Conservation (phyloP, 305 asterid genomes). For the Vinca major region DNA sequence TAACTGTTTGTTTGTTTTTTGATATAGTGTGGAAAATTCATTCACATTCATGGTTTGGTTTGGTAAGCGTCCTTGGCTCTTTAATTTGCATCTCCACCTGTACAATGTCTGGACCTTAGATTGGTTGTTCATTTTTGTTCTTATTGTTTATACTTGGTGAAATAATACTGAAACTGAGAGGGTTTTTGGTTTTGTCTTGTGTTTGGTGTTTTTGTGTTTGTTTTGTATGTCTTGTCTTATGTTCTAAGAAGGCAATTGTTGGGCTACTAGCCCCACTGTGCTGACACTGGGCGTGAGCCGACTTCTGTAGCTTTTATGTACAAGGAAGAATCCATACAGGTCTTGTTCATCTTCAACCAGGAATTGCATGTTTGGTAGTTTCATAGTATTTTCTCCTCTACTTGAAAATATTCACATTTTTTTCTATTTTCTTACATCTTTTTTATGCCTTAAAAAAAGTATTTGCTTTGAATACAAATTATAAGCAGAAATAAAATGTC, state of each 20-base stretch:
- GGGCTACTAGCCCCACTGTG: conserved; percentile 99
- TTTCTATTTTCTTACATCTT: background rate
- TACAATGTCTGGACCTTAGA: conserved; percentile 36
- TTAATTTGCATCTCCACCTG: conserved; percentile 24
- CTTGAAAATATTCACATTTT: background rate
- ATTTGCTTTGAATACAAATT: conserved; percentile 3
- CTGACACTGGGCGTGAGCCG: conserved; percentile 99
- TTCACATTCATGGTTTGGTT: conserved; percentile 72
- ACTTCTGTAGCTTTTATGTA: conserved; percentile 96
- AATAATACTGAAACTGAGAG: conserved; percentile 60
- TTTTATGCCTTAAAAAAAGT: no score
- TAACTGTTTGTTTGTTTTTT: conserved; percentile 44
- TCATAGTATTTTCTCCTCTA: conserved; percentile 24
- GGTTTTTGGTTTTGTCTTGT: conserved; percentile 82
- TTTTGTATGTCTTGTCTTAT: conserved; percentile 90
- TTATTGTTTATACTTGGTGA: conserved; percentile 51
- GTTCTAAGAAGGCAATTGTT: conserved; percentile 95
- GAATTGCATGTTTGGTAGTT: conserved; percentile 72
- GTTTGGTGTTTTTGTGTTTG: conserved; percentile 87
- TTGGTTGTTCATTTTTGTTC: conserved; percentile 31
- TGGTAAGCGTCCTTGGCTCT: conserved; percentile 53
- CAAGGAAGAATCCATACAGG: conserved; percentile 92
- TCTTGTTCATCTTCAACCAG: conserved; percentile 95
- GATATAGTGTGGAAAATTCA: conserved; percentile 76
- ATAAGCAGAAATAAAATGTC: conserved; percentile 6